Evolutionary conservation across 208 protist species (phyloP).

Genomic region (Leishmania martiniquensis): DNA sequence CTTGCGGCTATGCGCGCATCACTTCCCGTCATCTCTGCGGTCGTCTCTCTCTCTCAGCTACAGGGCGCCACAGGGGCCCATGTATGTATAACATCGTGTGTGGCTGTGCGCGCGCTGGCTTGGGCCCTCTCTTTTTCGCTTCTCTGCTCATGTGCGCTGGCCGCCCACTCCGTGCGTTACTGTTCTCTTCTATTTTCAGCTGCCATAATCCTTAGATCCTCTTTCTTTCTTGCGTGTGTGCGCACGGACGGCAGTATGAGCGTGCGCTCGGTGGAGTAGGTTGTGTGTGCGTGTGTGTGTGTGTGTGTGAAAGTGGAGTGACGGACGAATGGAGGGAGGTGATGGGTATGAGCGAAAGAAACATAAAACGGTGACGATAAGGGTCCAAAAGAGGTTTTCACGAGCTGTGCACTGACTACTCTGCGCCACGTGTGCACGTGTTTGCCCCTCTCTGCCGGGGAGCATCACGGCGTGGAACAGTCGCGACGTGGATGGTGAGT

Average conservation of each 20-base stretch:
- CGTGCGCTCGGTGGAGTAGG: no score
- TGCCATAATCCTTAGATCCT: not conserved
- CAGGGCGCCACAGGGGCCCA: not conserved
- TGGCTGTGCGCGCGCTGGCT: not conserved
- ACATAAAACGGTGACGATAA: not conserved
- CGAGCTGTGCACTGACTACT: not conserved
- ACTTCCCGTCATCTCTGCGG: not conserved
- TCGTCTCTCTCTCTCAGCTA: not conserved
- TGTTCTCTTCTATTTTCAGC: slow-evolving; percentile 1
- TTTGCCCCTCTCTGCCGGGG: not conserved
- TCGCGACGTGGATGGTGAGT: not conserved
- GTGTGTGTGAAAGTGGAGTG: not conserved
- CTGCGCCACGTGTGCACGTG: not conserved
- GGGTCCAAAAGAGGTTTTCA: not conserved
- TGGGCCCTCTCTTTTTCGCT: slow-evolving; percentile 1
- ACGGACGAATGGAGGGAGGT: not conserved
- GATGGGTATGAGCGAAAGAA: not conserved
- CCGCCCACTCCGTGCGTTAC: not conserved
- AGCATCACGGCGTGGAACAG: not conserved
- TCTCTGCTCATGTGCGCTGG: not conserved
- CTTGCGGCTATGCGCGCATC: not conserved
- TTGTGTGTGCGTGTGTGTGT: not conserved
- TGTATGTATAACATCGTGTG: slow-evolving; percentile 10
- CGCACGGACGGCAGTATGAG: not conserved
- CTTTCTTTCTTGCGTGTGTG: not conserved